These are phyloP conservation scores for Incumbomyces lentus DNA, from an alignment of 2,329 filamentous ascomycete species.

Conservation along the genomic window DNA sequence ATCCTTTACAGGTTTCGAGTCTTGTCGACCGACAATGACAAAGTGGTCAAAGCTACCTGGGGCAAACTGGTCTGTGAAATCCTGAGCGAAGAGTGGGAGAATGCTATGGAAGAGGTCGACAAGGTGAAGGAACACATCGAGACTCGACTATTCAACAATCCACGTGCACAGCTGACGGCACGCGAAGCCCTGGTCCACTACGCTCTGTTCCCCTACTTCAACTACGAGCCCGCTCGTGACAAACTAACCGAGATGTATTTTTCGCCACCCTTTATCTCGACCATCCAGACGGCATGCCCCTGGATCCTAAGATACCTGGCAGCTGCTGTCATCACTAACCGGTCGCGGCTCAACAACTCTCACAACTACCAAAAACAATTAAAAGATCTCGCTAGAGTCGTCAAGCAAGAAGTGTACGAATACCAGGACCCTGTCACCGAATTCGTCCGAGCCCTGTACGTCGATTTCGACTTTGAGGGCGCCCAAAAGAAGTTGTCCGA, in stretches of 20 bases:
- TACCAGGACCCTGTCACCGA: slow-evolving; percentile 93
- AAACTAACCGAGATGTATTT: slow-evolving; percentile 92
- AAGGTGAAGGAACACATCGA: slow-evolving; percentile 91
- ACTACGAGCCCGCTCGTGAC: slow-evolving; percentile 85
- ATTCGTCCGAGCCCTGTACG: slow-evolving; percentile 91
- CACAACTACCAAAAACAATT: slow-evolving; percentile 92
- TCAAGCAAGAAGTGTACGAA: slow-evolving; percentile 95
- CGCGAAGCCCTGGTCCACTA: slow-evolving; percentile 97
- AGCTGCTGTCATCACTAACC: slow-evolving; percentile 89
- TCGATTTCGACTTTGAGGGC: slow-evolving; percentile 96
- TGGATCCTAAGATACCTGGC: slow-evolving; percentile 94
- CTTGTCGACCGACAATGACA: slow-evolving; percentile 95
- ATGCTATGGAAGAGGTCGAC: slow-evolving; percentile 77
- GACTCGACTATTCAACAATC: slow-evolving; percentile 89
- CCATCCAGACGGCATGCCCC: slow-evolving; percentile 93
- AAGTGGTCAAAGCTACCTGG: slow-evolving; percentile 91
- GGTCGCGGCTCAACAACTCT: slow-evolving; percentile 68
- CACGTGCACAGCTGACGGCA: slow-evolving; percentile 88
- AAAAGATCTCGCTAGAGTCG: slow-evolving; percentile 91
- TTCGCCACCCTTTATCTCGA: slow-evolving; percentile 96
- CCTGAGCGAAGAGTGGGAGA: slow-evolving; percentile 88
- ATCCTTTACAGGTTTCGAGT: slow-evolving; percentile 96
- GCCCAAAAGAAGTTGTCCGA: slow-evolving; percentile 77
- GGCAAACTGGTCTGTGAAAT: slow-evolving; percentile 96
- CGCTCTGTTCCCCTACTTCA: slow-evolving; percentile 98